phyloP scores from a whole-genome alignment of 2,329 filamentous ascomycete genomes.

The Daldinia eschscholtzii region DNA sequence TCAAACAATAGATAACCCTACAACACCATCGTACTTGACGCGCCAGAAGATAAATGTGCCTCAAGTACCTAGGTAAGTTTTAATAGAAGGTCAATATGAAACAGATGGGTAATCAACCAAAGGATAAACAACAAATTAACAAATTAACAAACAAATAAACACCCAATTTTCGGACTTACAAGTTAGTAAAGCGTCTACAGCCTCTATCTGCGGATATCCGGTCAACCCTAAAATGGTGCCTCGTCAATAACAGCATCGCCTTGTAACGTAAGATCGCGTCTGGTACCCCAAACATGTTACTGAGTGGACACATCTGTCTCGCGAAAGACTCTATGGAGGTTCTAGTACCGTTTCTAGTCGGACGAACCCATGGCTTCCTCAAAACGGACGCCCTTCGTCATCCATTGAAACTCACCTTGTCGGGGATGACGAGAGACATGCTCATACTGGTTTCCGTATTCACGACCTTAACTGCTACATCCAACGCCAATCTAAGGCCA shows the following conservation, averaged over 20 bases:
- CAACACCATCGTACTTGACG: conserved; percentile 29
- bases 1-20: conserved; percentile 36
- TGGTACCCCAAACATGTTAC: conserved; percentile 39
- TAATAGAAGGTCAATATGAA: conserved; percentile 40
- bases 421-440: conserved; percentile 52
- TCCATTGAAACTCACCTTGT: conserved; percentile 45
- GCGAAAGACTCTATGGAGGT: conserved; percentile 32
- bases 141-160: conserved; percentile 25
- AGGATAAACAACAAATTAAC: conserved; percentile 19
- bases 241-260: conserved; percentile 5
- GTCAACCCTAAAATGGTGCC: conserved; percentile 32
- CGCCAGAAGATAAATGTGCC: conserved; percentile 18
- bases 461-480: conserved; percentile 48
- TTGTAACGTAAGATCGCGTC: conserved; percentile 28
- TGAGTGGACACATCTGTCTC: conserved; percentile 41
- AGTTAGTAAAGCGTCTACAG: not conserved
- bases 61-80: conserved; percentile 31
- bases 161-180: conserved; percentile 18
- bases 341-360: conserved; percentile 43
- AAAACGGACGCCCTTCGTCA: conserved; percentile 31
- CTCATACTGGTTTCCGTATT: conserved; percentile 44
- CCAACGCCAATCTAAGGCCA: conserved; percentile 56
- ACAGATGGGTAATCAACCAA: conserved; percentile 32
- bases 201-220: conserved; percentile 39
- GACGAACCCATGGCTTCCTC: conserved; percentile 43